Evolutionary conservation across 805 yeast species (phyloP), one percentile per base, ranked within the genome.

Genomic region (Lachancea sp.): DNA sequence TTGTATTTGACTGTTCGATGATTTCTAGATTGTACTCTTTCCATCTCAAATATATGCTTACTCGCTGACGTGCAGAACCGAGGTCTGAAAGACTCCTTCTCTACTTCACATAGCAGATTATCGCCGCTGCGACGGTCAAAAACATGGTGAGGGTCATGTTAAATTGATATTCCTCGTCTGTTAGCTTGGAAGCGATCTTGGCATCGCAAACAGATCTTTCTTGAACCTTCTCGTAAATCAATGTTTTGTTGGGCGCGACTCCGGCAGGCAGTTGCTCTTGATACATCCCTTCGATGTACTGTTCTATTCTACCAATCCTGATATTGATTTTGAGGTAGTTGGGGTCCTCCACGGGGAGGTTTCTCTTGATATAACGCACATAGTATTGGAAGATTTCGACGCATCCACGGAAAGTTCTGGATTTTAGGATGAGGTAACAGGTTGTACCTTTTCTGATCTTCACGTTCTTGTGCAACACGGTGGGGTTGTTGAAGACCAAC

Each of bases 381-480:
- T 86, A 89, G 15, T 77, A 69, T 54, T 82, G 76, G 74, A 93
- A 91, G 36, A 91, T 77, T n/a, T 71, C 72, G 44, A 82, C 82
- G 32, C 86, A 88, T 8, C 85, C 87, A 36, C 78, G 78, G 62
- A 86, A 77, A 4, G 88, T 81, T 63, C 89, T 76, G 34, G 93
- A 74, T 45, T 79, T 70, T 48, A 87, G 68, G 46, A 93, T 87
- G 55, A 93, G 73, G 53, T 74, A 70, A 57, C 88, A 82, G 0
- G 98, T 83, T 29, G 84, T 78, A 11, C 96, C 96, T 68, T 87
- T 88, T 67, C 97, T 78, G 63, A 93, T 84, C 71, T 93, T 93
- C 52, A 91, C 85, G 60, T 85, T 80, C 32, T 66, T 63, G 37
- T 80, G 74, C 59, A 91, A 77, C 2, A 91, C 84, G 2, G 69